Evolutionary conservation across 2,329 filamentous ascomycete genomes (phyloP).

Genomic region (Calonectria multiphialidica): DNA sequence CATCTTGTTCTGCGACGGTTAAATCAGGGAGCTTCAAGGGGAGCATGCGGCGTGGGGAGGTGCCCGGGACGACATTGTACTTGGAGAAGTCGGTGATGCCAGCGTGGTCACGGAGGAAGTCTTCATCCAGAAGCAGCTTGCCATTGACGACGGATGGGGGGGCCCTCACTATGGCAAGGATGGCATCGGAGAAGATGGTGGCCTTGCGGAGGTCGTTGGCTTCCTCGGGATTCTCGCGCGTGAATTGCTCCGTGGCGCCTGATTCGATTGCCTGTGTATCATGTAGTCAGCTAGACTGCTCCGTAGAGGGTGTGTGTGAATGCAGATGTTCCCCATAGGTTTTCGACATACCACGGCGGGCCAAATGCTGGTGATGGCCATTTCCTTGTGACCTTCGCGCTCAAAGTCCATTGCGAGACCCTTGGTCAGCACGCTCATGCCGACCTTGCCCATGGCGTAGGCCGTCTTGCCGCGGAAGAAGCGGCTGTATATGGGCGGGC

Average conservation of each 20-base stretch:
- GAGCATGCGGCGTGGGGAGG: constrained; percentile 81
- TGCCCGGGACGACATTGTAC: constrained; percentile 77
- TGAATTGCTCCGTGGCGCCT: constrained; percentile 74
- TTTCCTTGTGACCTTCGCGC: constrained; percentile 71
- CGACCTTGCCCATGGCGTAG: constrained; percentile 84
- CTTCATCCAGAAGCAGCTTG: constrained; percentile 80
- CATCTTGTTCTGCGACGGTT: constrained; percentile 81
- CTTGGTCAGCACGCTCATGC: constrained; percentile 85
- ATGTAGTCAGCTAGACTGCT: neutral
- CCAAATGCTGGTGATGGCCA: constrained; percentile 88
- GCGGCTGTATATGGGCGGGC: constrained; percentile 85
- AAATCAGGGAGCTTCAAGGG: constrained; percentile 76
- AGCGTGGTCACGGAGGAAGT: constrained; percentile 76
- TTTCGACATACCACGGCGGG: constrained; percentile 73
- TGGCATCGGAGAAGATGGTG: constrained; percentile 83
- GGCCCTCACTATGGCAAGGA: constrained; percentile 77
- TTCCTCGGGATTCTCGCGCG: constrained; percentile 57
- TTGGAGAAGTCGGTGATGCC: constrained; percentile 78
- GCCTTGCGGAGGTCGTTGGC: constrained; percentile 74
- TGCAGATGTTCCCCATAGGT: neutral
- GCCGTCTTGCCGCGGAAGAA: constrained; percentile 90
- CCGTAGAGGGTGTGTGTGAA: neutral
- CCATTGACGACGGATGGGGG: constrained; percentile 76
- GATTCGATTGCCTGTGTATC: constrained; percentile 72
- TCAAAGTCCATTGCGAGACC: constrained; percentile 86